Conservation (phyloP, 306 rosid species). For the Trifolium fragiferum region DNA sequence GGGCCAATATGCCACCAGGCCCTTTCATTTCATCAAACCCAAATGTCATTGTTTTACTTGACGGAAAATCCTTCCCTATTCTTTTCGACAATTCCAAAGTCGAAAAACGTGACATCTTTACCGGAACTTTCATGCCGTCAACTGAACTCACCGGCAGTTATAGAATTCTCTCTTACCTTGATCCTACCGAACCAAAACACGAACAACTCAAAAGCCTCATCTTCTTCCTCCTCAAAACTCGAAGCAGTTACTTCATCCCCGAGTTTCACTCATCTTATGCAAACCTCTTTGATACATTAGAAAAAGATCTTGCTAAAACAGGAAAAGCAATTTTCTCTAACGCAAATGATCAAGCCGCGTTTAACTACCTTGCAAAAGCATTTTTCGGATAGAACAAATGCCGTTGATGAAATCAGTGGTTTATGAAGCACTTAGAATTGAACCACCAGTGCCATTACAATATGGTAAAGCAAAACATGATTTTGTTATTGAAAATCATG, state of each 20-base stretch:
- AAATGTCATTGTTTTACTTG: constrained; percentile 74
- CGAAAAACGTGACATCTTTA: constrained; percentile 76
- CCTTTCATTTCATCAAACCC: constrained; percentile 62
- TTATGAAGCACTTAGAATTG: constrained; percentile 76
- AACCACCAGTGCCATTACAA: constrained; percentile 83
- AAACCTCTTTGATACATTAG: constrained; percentile 59
- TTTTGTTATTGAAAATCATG: constrained; percentile 77
- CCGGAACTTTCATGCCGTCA: constrained; percentile 88
- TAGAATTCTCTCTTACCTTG: constrained; percentile 84
- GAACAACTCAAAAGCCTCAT: constrained; percentile 61
- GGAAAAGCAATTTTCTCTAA: constrained; percentile 63
- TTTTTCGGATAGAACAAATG: constrained; percentile 74
- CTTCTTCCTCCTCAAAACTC: constrained; percentile 69
- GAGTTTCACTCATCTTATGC: constrained; percentile 68
- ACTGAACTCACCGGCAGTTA: constrained; percentile 86
- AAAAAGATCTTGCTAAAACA: constrained; percentile 49
- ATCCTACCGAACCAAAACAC: constrained; percentile 85
- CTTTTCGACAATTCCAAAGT: constrained; percentile 80
- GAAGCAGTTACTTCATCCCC: constrained; percentile 64
- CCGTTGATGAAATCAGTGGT: constrained; percentile 84
- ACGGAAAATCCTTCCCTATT: constrained; percentile 77
- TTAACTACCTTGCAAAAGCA: constrained; percentile 68
- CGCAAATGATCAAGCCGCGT: constrained; percentile 74
- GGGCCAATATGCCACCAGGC: constrained; percentile 94
- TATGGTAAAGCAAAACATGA: constrained; percentile 79